A percentile compares a stretch with the other conserved stretches of the same genome.
Evolutionary conservation across 2,329 filamentous ascomycete species (phyloP).

Genomic region (Helicocarpus griseus): DNA sequence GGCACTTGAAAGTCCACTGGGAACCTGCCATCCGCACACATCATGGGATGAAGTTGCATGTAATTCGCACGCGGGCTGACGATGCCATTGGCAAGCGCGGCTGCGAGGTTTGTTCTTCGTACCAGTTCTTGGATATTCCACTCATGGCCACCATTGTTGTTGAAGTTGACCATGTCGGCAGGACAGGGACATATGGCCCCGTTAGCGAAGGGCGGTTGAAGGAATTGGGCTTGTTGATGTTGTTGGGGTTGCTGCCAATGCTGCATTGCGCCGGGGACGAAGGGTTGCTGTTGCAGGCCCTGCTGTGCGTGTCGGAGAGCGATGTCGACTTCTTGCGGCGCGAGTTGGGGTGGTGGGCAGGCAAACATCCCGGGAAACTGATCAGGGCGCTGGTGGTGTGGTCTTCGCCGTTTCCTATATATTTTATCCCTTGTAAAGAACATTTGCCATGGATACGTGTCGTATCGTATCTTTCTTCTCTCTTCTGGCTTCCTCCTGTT

Average conservation of each 20-base stretch:
- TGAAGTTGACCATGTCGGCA: not conserved
- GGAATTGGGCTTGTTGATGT: not conserved
- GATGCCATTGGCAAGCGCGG: slow-evolving; percentile 15
- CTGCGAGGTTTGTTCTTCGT: slow-evolving; percentile 15
- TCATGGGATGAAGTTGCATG: slow-evolving; percentile 16
- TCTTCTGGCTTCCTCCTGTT: not conserved
- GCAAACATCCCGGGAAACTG: not conserved
- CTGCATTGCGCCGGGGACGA: not conserved
- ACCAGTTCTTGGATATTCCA: slow-evolving; percentile 8
- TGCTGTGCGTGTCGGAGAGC: not conserved
- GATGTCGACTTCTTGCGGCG: not conserved
- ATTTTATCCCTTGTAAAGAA: not conserved
- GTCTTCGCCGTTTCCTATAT: not conserved
- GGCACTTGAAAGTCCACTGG: slow-evolving; percentile 16
- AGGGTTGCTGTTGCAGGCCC: not conserved
- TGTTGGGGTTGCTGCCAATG: not conserved
- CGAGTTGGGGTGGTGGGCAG: not conserved
- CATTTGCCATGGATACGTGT: not conserved
- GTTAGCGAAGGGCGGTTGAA: not conserved
- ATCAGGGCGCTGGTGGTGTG: not conserved
- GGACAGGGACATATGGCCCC: not conserved
- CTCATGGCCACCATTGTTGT: not conserved
- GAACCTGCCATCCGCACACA: slow-evolving; percentile 16
- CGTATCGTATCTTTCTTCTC: not conserved
- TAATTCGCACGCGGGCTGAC: slow-evolving; percentile 13